Evolutionary conservation across 1,284 basidiomycete genomes (phyloP).

Genomic region (Microbotryum scabiosae): DNA sequence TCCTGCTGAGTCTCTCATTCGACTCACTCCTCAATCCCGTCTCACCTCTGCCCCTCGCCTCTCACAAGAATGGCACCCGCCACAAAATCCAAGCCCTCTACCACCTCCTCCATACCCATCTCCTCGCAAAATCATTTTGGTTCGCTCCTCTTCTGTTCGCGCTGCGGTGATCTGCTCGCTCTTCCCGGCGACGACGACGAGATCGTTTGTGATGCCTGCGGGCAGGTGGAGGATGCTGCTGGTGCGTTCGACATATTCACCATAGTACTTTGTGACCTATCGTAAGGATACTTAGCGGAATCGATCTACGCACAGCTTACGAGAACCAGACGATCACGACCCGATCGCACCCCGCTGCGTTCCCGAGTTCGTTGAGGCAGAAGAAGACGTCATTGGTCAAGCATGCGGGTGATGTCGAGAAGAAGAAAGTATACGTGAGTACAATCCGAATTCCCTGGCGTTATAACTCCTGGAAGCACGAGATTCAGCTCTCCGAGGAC

Average conservation of each 20-base stretch:
- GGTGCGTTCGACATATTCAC: conserved; percentile 48
- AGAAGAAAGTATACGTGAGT: conserved; percentile 54
- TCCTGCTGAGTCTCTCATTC: no score
- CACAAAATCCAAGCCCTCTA: not conserved
- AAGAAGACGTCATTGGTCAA: conserved; percentile 80
- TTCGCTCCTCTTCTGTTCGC: conserved; percentile 85
- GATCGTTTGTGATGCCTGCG: conserved; percentile 82
- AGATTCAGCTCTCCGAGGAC: no score
- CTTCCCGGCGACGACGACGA: conserved; percentile 70
- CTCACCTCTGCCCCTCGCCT: no score
- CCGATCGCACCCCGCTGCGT: conserved; percentile 82
- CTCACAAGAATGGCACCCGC: no score
- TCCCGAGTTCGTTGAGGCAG: conserved; percentile 78
- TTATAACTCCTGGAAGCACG: no score
- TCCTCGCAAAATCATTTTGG: conserved; percentile 47
- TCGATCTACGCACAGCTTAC: conserved; percentile 55
- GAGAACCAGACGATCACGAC: conserved; percentile 87
- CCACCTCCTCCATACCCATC: not conserved
- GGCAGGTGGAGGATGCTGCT: conserved; percentile 70
- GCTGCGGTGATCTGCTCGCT: conserved; percentile 81
- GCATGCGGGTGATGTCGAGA: conserved; percentile 61
- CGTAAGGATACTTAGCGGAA: not conserved
- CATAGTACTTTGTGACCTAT: not conserved
- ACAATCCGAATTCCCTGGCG: no score
- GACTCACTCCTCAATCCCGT: no score